Percentiles rank a stretch among this genome's conserved stretches.
Conservation (phyloP, 2,329 filamentous ascomycete genomes). For the Trichoderma sp. region DNA sequence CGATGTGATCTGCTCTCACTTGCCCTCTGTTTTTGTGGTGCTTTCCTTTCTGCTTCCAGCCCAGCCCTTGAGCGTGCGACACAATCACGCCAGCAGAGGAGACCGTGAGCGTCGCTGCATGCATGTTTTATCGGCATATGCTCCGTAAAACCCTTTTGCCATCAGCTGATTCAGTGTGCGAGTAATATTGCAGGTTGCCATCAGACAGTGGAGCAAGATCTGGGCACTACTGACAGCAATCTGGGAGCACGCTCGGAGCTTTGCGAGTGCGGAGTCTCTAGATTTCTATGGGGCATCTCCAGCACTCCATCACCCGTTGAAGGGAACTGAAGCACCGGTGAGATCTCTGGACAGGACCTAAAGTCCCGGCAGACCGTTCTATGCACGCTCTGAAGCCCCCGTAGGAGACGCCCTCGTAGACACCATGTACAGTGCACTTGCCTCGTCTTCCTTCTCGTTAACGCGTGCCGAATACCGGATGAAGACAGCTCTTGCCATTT, state of each 20-base stretch:
- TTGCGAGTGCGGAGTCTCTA: not conserved
- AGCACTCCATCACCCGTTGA: not conserved
- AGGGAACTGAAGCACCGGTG: not conserved
- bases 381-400: not conserved
- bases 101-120: not conserved
- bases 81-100: not conserved
- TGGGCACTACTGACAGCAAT: not conserved
- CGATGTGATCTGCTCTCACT: not conserved
- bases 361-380: not conserved
- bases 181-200: not conserved
- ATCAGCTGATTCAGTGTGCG: conserved; percentile 1
- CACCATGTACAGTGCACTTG: not conserved
- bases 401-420: not conserved
- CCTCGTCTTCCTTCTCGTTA: not conserved
- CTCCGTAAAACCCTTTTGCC: not conserved
- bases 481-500: not conserved
- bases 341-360: not conserved
- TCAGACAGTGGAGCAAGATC: not conserved
- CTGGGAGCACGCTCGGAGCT: not conserved
- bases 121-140: conserved; percentile 7
- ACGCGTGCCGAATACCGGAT: not conserved
- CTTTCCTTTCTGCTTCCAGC: not conserved
- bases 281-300: not conserved
- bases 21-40: not conserved
- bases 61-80: not conserved